Percentiles rank a stretch among this genome's conserved stretches.
phyloP scores from a whole-genome alignment of 2,329 filamentous ascomycete genomes.

The Botrytis squamosa region DNA sequence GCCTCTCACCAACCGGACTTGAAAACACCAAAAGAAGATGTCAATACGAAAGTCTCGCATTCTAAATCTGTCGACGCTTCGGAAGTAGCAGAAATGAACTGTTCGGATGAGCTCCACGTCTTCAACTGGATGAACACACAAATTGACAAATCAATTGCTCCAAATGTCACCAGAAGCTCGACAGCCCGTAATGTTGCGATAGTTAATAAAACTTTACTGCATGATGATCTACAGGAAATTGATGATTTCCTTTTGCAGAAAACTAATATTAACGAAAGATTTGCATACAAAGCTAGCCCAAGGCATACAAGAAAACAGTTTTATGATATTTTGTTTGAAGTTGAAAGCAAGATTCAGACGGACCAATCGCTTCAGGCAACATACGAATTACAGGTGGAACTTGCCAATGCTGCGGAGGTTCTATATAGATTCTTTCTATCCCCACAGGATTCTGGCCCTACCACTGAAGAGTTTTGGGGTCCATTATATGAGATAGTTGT shows the following conservation, averaged over 20 bases:
- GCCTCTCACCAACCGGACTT: not conserved
- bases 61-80: not conserved
- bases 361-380: slow-evolving; percentile 27
- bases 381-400: slow-evolving; percentile 39
- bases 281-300: slow-evolving; percentile 1
- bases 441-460: slow-evolving; percentile 40
- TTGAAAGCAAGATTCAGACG: slow-evolving; percentile 24
- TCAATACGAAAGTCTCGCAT: not conserved
- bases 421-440: slow-evolving; percentile 48
- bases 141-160: not conserved
- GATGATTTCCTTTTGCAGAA: not conserved
- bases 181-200: not conserved
- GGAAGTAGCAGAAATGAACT: not conserved
- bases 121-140: slow-evolving; percentile 7
- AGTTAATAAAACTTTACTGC: not conserved
- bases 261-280: not conserved
- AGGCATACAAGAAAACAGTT: not conserved
- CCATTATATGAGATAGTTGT: slow-evolving; percentile 39
- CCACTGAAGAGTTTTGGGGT: slow-evolving; percentile 47
- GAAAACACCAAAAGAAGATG: not conserved
- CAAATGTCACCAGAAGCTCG: not conserved
- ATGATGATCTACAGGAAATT: slow-evolving; percentile 10
- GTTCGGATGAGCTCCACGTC: not conserved
- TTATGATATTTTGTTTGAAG: not conserved
- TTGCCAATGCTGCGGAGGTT: slow-evolving; percentile 45